Evolutionary conservation across 2,329 filamentous ascomycete species (phyloP).

Genomic region (Penicillium sp.): DNA sequence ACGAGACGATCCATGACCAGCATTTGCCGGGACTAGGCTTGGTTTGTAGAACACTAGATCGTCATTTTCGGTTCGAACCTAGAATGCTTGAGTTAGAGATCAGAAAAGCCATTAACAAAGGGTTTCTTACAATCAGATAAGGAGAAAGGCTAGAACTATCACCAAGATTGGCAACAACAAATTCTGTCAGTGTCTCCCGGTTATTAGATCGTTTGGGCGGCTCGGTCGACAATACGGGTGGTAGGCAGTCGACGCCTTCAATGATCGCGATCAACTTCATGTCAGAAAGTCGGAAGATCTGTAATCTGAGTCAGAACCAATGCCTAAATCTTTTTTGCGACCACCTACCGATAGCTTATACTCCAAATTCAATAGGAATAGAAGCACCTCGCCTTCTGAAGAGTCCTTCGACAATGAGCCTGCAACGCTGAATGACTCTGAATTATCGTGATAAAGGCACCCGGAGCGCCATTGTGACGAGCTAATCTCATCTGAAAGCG

Average conservation of each 20-base stretch:
- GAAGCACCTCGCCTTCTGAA: conserved; percentile 55
- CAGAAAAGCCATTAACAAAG: not conserved
- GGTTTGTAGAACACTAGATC: conserved; percentile 88
- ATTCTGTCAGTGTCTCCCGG: conserved; percentile 72
- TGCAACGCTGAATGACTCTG: conserved; percentile 53
- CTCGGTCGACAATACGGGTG: conserved; percentile 70
- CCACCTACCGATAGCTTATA: conserved; percentile 69
- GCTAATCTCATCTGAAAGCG: conserved; percentile 58
- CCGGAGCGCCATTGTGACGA: conserved; percentile 76
- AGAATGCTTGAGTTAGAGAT: conserved; percentile 13
- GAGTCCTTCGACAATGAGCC: conserved; percentile 16
- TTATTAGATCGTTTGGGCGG: conserved; percentile 67
- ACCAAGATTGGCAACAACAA: conserved; percentile 81
- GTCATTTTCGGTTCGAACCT: conserved; percentile 75
- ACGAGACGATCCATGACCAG: conserved; percentile 10
- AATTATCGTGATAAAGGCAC: conserved; percentile 72
- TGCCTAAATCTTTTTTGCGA: not conserved
- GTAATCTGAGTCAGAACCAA: not conserved
- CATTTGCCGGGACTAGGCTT: conserved; percentile 49
- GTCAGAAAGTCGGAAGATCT: conserved; percentile 76
- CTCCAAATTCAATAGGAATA: conserved; percentile 74
- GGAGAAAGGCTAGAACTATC: conserved; percentile 68
- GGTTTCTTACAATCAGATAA: conserved; percentile 70
- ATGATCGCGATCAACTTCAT: conserved; percentile 71
- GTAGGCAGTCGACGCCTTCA: conserved; percentile 74